These are phyloP conservation scores for Hippophae rhamnoides DNA, from an alignment of 306 rosid species.

Conservation along the genomic window DNA sequence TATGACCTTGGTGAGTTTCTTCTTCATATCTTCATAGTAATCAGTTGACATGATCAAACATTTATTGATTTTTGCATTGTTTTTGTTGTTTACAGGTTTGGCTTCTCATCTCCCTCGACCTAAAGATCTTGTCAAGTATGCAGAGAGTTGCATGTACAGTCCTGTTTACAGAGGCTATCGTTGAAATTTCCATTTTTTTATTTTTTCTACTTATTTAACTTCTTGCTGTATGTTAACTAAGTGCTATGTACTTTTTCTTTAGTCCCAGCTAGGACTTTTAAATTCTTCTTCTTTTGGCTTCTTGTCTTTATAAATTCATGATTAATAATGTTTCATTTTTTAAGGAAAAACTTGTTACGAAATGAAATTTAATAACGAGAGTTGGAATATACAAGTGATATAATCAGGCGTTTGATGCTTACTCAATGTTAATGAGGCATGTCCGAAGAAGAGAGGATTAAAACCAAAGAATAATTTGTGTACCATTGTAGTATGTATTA, in stretches of 20 bases:
- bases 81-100: constrained; percentile 43
- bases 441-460: no score
- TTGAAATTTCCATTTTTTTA: constrained; percentile 14
- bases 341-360: no score
- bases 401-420: no score
- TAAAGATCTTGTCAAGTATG: constrained; percentile 79
- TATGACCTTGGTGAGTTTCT: constrained; percentile 71
- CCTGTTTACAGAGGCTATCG: constrained; percentile 74
- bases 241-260: background rate
- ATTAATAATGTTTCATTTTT: no score
- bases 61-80: constrained; percentile 8
- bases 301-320: background rate
- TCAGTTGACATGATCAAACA: background rate
- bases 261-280: background rate
- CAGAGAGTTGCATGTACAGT: constrained; percentile 98
- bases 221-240: background rate
- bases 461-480: no score
- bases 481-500: no score
- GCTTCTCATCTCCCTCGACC: constrained; percentile 93
- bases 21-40: constrained; percentile 5
- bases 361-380: no score
- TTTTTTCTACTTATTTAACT: background rate
- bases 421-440: no score
- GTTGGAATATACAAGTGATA: no score
- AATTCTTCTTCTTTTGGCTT: no score